Conservation (phyloP, 2,329 filamentous ascomycete genomes). For the Coniosporium tulheliwenetii region DNA sequence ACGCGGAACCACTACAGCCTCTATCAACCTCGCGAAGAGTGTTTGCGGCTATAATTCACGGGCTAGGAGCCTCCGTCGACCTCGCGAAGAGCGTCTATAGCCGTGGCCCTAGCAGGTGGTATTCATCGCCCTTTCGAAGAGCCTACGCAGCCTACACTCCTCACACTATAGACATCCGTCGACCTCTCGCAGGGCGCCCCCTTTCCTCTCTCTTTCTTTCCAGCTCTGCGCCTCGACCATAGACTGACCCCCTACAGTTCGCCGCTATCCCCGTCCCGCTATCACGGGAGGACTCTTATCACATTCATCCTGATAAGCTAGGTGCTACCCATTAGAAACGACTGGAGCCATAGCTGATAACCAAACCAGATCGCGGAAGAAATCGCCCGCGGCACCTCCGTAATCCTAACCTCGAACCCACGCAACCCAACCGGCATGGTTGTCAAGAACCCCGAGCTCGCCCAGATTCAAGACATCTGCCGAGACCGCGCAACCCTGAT, state of each 20-base stretch:
- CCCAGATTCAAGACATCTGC: constrained; percentile 85
- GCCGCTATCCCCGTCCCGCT: constrained; percentile 77
- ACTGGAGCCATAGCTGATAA: too few species aligned
- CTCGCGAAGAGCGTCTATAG: too few species aligned
- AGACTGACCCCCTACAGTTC: constrained; percentile 37
- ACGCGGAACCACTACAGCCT: background rate
- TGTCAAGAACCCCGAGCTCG: constrained; percentile 68
- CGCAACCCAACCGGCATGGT: constrained; percentile 88
- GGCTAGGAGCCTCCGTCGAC: too few species aligned
- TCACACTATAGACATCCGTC: too few species aligned
- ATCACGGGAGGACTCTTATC: constrained; percentile 72
- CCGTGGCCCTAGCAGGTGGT: too few species aligned
- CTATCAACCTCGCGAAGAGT: too few species aligned
- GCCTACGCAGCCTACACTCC: too few species aligned
- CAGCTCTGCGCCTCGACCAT: too few species aligned
- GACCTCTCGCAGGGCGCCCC: too few species aligned
- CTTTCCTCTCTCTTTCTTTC: too few species aligned
- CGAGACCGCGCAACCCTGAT: constrained; percentile 81
- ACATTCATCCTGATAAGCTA: constrained; percentile 87
- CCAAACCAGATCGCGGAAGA: constrained; percentile 5
- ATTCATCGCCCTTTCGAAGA: too few species aligned
- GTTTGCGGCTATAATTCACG: too few species aligned
- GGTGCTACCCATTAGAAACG: constrained; percentile 35
- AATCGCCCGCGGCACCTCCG: constrained; percentile 31
- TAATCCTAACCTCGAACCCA: constrained; percentile 89